Conservation (phyloP, 2,329 filamentous ascomycete species). For the Trichoderma gracile region DNA sequence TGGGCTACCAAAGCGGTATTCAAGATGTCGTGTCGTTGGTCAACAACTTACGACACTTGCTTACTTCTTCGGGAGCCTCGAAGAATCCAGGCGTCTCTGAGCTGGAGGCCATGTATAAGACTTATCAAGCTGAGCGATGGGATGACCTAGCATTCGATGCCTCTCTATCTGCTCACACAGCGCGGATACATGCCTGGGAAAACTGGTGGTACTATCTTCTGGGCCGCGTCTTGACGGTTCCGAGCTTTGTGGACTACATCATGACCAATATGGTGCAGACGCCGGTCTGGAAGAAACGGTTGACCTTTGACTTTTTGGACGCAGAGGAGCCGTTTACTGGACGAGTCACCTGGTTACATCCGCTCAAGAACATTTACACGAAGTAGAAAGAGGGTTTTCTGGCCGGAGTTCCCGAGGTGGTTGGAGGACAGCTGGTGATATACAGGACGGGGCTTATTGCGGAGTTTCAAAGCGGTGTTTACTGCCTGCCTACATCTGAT, state of each 20-base stretch:
- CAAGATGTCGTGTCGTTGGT: constrained; percentile 37
- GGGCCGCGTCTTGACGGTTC: constrained; percentile 28
- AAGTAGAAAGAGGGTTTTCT: no score
- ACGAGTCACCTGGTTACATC: constrained; percentile 1
- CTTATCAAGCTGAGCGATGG: constrained; percentile 29
- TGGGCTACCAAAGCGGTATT: constrained; percentile 41
- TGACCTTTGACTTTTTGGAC: constrained; percentile 9
- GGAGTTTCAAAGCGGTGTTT: no score
- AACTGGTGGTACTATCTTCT: constrained; percentile 33
- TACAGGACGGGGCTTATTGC: no score
- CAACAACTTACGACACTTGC: constrained; percentile 33
- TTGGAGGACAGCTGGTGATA: no score
- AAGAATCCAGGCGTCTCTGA: not conserved
- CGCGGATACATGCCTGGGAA: constrained; percentile 35
- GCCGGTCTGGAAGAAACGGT: not conserved
- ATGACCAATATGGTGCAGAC: not conserved
- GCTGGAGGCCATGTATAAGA: constrained; percentile 28
- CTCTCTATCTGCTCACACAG: constrained; percentile 16
- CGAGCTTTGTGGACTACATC: not conserved
- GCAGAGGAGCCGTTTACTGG: constrained; percentile 10
- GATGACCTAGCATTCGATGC: constrained; percentile 28
- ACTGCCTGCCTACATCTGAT: no score
- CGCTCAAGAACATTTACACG: not conserved
- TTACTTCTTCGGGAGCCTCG: not conserved
- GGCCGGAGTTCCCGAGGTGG: no score